Evolutionary conservation across 169 alveolate species (phyloP).

Genomic region (Theileria luwenshuni): DNA sequence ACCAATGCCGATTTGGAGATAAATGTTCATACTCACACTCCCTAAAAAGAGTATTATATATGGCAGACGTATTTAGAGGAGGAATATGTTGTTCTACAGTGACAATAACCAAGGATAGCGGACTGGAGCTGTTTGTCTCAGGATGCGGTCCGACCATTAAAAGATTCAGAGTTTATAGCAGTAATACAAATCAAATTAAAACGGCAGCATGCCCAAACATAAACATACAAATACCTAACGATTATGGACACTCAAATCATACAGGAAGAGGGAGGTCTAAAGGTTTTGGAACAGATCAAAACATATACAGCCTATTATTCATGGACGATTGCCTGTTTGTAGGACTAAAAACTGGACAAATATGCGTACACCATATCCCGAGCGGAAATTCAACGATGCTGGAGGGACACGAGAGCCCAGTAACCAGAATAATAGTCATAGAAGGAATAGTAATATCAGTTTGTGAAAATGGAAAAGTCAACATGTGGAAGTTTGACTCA

Average conservation of each 20-base stretch:
- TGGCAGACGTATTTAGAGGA: slow-evolving; percentile 43
- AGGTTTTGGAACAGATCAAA: slow-evolving; percentile 30
- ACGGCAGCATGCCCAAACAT: slow-evolving; percentile 30
- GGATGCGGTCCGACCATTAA: slow-evolving; percentile 56
- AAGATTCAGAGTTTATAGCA: slow-evolving; percentile 44
- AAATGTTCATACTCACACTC: slow-evolving; percentile 55
- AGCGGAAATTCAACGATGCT: slow-evolving; percentile 66
- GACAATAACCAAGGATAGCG: slow-evolving; percentile 30
- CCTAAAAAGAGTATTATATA: slow-evolving; percentile 27
- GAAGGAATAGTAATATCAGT: slow-evolving; percentile 54
- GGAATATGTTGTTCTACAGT: slow-evolving; percentile 47
- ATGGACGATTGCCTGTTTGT: slow-evolving; percentile 66
- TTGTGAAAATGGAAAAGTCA: slow-evolving; percentile 63
- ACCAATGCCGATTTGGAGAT: slow-evolving; percentile 65
- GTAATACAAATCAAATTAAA: slow-evolving; percentile 41
- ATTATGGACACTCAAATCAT: slow-evolving; percentile 3
- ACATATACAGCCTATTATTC: slow-evolving; percentile 47
- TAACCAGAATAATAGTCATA: slow-evolving; percentile 33
- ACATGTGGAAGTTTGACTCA: slow-evolving; percentile 62
- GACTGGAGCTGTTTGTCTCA: slow-evolving; percentile 53
- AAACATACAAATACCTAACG: slow-evolving; percentile 21
- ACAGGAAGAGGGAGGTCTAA: not conserved
- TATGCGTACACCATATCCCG: slow-evolving; percentile 62
- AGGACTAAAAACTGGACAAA: slow-evolving; percentile 59
- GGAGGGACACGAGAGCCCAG: slow-evolving; percentile 60